Base-by-base conservation (phyloP, 2,329 filamentous ascomycete species). In the Xylaria sp. region DNA sequence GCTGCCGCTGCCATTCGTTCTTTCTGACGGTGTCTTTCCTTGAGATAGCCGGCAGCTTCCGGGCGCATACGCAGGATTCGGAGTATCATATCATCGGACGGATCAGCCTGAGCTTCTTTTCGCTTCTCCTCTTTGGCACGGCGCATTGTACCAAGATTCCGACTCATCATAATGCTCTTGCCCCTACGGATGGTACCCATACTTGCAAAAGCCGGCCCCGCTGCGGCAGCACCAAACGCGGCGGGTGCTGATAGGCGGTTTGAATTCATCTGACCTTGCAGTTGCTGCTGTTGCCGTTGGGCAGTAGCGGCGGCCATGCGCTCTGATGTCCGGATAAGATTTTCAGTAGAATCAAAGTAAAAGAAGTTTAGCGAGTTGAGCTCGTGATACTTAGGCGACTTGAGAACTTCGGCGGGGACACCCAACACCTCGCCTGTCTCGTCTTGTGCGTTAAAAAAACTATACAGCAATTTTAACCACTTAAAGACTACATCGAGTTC, bases 311-410 rank as follows among this genome's bases (percentile, higher is more conserved):
- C 91, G 3, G 94, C 95, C 92, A 99, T 99, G 65, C 93, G 89
- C 81, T 99, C 96, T 2, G 94, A 97, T n/a, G 94, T 97, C 60
- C 95, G 92, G 75, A 98, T 94, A 13, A 99, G 87, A 75, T 92
- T 94, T 70, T 97, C 93, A 0, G 94, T 97, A 39, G 92, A 88
- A 77, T 98, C 94, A 78, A 96, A 97, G 84, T 99, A 99, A 86
- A 98, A 99, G 86, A 98, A 99, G 84, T 97, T 97, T 72, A 99
- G 88, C 71, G 94, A 95, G 73, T 96, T 93, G 63, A 99, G 89
- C 81, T 99, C 96, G 84, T 98, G 94, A 85, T 97, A 99, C 87
- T 99, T 99, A 78, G 95, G 93, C 74, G 94, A 97, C 82, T 97
- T 97, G 78, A 99, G 88, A 39, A 98, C 91, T 80, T 98, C 94